Percentiles rank a stretch among this genome's conserved stretches.
These are phyloP conservation scores for Cladosporium halotolerans DNA, from an alignment of 2,329 filamentous ascomycete species.

Conservation along the genomic window DNA sequence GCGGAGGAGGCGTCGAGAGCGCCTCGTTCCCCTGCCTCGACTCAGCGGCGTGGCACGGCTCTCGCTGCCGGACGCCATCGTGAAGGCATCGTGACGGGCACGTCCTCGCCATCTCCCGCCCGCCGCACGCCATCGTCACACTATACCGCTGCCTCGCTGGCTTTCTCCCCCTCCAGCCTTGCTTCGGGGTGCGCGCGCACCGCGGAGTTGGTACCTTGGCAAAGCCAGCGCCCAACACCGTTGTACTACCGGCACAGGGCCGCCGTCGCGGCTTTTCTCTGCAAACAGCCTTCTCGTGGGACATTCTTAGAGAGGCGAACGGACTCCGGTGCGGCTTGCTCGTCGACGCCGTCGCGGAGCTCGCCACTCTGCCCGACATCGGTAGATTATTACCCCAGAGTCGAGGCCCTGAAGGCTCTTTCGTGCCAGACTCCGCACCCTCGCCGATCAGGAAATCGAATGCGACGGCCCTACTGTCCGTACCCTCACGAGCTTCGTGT, in stretches of 20 bases:
- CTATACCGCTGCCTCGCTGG: slow-evolving; percentile 3
- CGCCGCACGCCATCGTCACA: not conserved
- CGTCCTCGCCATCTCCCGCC: not conserved
- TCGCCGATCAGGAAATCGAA: not conserved
- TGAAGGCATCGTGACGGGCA: not conserved
- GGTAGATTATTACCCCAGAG: slow-evolving; percentile 5
- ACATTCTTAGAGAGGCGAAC: not conserved
- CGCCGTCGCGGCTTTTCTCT: not conserved
- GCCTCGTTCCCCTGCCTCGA: not conserved
- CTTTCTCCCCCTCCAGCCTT: not conserved
- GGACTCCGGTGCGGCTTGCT: slow-evolving; percentile 4
- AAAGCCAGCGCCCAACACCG: too few species aligned
- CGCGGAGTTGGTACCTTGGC: not conserved
- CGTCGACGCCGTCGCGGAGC: not conserved
- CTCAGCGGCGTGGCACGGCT: not conserved
- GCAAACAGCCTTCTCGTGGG: slow-evolving; percentile 4
- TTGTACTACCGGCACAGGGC: too few species aligned
- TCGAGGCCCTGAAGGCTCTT: not conserved
- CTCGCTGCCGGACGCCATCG: slow-evolving; percentile 1
- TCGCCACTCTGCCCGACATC: slow-evolving; percentile 5
- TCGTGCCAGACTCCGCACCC: not conserved
- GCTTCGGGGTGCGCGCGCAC: not conserved
- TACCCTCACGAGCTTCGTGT: not conserved
- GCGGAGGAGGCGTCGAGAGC: not conserved
- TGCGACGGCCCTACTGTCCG: not conserved